These are phyloP conservation scores for Coemansia sp. DNA, from an alignment of 192 early-diverging fungal species.

Conservation along the genomic window DNA sequence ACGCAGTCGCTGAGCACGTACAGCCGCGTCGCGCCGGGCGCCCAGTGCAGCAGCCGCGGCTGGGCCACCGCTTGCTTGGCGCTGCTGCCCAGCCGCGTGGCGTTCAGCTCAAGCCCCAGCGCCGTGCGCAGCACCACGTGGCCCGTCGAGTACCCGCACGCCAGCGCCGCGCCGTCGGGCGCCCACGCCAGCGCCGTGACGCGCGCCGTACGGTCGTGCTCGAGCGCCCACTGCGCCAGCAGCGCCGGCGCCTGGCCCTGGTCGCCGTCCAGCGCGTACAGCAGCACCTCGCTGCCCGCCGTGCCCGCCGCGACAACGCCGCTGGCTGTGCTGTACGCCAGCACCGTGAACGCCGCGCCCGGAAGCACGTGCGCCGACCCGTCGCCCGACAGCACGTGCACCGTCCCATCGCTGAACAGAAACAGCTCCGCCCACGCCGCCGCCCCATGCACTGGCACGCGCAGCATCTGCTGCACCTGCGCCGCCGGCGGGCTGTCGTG, in stretches of 20 bases:
- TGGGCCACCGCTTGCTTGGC: neutral
- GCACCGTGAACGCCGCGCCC: conserved; percentile 6
- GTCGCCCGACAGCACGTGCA: conserved; percentile 6
- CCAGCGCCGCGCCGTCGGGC: conserved; percentile 33
- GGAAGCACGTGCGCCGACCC: conserved; percentile 1
- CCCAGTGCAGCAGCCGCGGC: conserved; percentile 25
- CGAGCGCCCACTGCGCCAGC: neutral
- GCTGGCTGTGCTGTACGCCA: conserved; percentile 28
- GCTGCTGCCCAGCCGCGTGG: conserved; percentile 27
- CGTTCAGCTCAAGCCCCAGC: conserved; percentile 44
- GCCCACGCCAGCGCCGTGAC: conserved; percentile 37
- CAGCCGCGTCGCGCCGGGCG: conserved; percentile 18
- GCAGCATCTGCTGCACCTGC: conserved; percentile 20
- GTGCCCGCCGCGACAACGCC: conserved; percentile 35
- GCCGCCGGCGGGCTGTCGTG: conserved; percentile 24
- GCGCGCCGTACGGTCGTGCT: conserved; percentile 12
- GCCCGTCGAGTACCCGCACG: conserved; percentile 42
- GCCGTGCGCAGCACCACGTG: conserved; percentile 36
- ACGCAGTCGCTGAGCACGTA: conserved; percentile 11
- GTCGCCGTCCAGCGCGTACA: conserved; percentile 7
- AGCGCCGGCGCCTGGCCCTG: neutral
- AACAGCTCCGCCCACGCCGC: conserved; percentile 14
- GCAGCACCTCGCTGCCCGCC: conserved; percentile 18
- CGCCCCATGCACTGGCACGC: too few species aligned
- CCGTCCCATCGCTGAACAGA: conserved; percentile 29